Conservation (phyloP, 768 basidiomycete species). For the Auriscalpium orientale region DNA sequence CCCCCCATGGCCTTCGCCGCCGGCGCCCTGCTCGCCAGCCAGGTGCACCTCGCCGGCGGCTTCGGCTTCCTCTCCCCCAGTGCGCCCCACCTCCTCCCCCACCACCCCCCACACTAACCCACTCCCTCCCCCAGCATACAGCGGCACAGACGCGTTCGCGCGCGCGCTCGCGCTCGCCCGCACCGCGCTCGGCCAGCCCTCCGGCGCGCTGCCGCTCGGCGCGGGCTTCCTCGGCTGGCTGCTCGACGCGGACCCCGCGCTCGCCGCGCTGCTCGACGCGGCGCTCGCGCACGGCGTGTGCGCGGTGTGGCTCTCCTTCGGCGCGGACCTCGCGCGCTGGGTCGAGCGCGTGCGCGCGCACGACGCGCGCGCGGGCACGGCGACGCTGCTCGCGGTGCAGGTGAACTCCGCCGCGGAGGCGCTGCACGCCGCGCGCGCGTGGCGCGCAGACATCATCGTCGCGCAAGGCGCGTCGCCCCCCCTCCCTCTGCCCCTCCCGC, state of each 20-base stretch:
- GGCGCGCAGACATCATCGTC: constrained; percentile 67
- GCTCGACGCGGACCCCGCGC: constrained; percentile 40
- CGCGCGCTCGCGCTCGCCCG: constrained; percentile 51
- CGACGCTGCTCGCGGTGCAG: constrained; percentile 56
- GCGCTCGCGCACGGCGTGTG: constrained; percentile 49
- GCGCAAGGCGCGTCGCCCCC: constrained; percentile 53
- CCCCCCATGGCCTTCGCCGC: constrained; percentile 69
- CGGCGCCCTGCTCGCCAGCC: constrained; percentile 43
- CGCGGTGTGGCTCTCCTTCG: constrained; percentile 74
- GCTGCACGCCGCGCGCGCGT: constrained; percentile 49
- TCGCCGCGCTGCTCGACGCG: constrained; percentile 36
- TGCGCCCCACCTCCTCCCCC: constrained; percentile 17
- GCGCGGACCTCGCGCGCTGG: constrained; percentile 51
- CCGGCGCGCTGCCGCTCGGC: constrained; percentile 45
- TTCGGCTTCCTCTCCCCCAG: constrained; percentile 72
- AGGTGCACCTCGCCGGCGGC: constrained; percentile 61
- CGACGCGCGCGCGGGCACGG: constrained; percentile 35
- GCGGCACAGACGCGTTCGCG: constrained; percentile 34
- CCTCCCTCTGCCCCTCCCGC: not conserved
- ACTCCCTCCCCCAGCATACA: constrained; percentile 34
- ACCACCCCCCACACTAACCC: not conserved
- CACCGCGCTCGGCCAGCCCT: constrained; percentile 25
- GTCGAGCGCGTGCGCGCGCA: constrained; percentile 50
- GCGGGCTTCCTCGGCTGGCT: constrained; percentile 72
- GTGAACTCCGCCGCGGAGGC: constrained; percentile 57